A percentile compares a stretch with the other conserved stretches of the same genome.
Evolutionary conservation across 176 grass and related monocot species (phyloP).

Genomic region (Musa beccarii): DNA sequence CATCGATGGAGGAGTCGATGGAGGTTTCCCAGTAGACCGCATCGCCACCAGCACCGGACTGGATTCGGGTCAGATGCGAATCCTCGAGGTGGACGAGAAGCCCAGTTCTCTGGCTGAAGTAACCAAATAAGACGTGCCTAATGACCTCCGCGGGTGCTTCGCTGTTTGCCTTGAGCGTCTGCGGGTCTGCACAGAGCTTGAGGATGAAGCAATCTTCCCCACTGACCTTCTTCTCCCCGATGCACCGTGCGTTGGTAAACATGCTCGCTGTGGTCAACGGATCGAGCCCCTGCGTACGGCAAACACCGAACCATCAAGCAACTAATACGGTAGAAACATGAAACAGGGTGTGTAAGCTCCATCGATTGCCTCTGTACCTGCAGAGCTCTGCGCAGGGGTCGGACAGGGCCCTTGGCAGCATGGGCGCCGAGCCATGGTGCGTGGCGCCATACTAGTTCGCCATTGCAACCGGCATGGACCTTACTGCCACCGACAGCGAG

Average conservation of each 20-base stretch:
- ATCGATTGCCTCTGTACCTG: background rate
- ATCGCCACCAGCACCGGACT: slow-evolving; percentile 1
- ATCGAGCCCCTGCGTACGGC: background rate
- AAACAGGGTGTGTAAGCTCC: no score
- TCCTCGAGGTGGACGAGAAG: slow-evolving; percentile 13
- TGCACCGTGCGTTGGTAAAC: slow-evolving; percentile 7
- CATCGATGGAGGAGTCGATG: slow-evolving; percentile 6
- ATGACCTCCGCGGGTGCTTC: slow-evolving; percentile 9
- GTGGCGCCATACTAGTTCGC: slow-evolving; percentile 11
- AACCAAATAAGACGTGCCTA: slow-evolving; percentile 16
- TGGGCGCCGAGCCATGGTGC: slow-evolving; percentile 10
- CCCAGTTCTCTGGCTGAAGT: slow-evolving; percentile 9
- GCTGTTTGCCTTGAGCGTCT: slow-evolving; percentile 1
- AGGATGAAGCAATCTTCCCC: slow-evolving; percentile 21
- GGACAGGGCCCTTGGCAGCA: slow-evolving; percentile 12
- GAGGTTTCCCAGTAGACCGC: slow-evolving; percentile 14
- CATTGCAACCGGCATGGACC: slow-evolving; percentile 12
- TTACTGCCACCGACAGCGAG: slow-evolving; percentile 8
- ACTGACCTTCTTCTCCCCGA: slow-evolving; percentile 8
- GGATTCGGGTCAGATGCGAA: slow-evolving; percentile 10
- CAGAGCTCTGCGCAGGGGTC: slow-evolving; percentile 2
- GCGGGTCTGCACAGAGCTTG: slow-evolving; percentile 13
- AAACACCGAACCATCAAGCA: background rate
- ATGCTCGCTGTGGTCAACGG: slow-evolving; percentile 9
- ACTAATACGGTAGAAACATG: background rate